A percentile compares a stretch with the other conserved stretches of the same genome.
Conservation (phyloP, 2,329 filamentous ascomycete species). For the Aspergillus ibericus region DNA sequence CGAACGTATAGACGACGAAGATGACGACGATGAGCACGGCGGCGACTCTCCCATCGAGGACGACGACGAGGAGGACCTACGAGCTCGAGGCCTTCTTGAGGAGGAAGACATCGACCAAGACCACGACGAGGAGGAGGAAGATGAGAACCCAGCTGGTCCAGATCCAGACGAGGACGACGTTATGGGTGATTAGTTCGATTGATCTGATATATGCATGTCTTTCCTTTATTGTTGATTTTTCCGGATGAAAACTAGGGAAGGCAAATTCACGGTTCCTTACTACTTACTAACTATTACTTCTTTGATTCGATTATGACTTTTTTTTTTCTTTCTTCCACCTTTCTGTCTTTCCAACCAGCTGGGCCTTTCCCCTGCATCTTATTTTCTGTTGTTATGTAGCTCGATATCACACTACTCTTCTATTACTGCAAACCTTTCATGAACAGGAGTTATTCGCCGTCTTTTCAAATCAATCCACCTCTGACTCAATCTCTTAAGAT, state of each 20-base stretch:
- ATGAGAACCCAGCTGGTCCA: constrained; percentile 28
- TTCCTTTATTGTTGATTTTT: not conserved
- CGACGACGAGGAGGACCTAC: constrained; percentile 34
- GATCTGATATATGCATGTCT: not conserved
- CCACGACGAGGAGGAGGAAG: constrained; percentile 40
- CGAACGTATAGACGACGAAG: constrained; percentile 47
- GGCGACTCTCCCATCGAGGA: not conserved
- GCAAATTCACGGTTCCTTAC: not conserved
- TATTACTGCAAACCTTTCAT: not conserved
- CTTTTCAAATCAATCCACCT: not conserved
- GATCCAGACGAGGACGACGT: constrained; percentile 43
- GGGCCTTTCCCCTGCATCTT: no score
- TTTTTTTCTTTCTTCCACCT: not conserved
- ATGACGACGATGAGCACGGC: constrained; percentile 38
- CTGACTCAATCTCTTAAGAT: constrained; percentile 7
- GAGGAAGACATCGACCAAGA: constrained; percentile 40
- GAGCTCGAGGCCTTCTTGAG: constrained; percentile 23
- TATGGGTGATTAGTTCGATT: constrained; percentile 41
- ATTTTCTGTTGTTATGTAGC: not conserved
- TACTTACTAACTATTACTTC: not conserved
- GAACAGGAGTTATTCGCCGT: not conserved
- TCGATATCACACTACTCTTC: not conserved
- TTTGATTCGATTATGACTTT: not conserved
- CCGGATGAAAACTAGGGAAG: not conserved
- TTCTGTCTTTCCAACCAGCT: not conserved